These are phyloP conservation scores for Sclerotinia sclerotiorum DNA, from an alignment of 2,329 filamentous ascomycete species.

Conservation along the genomic window DNA sequence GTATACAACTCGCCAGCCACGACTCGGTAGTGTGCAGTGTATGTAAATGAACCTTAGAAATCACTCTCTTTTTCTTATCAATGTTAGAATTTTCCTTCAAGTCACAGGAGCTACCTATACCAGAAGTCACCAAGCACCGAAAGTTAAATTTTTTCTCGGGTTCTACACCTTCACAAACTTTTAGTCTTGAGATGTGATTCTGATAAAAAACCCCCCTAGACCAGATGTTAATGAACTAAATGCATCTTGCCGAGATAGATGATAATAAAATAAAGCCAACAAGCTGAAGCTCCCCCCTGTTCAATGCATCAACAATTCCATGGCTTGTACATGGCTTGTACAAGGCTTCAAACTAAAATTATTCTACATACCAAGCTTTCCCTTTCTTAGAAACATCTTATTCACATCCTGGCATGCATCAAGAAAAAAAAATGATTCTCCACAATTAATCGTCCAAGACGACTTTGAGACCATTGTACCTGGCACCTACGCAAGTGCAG, in stretches of 20 bases:
- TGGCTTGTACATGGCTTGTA: neutral
- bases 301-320: slow-evolving; percentile 4
- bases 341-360: slow-evolving; percentile 16
- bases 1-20: no score
- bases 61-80: neutral
- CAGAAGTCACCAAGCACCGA: neutral
- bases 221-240: neutral
- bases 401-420: slow-evolving; percentile 9
- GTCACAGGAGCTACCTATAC: neutral
- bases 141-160: neutral
- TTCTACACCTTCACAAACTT: slow-evolving; percentile 8
- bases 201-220: neutral
- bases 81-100: neutral
- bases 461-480: slow-evolving; percentile 22
- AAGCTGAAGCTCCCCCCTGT: slow-evolving; percentile 16
- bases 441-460: slow-evolving; percentile 22
- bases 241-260: slow-evolving; percentile 8
- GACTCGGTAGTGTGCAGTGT: no score
- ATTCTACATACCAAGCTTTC: slow-evolving; percentile 14
- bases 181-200: neutral
- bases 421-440: neutral
- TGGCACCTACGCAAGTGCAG: slow-evolving; percentile 22
- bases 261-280: slow-evolving; percentile 1
- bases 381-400: slow-evolving; percentile 6
- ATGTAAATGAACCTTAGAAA: neutral